Percentiles rank a stretch among this genome's conserved stretches.
Conservation (phyloP, 2,329 filamentous ascomycete species). For the Cordyceps pruinosa region DNA sequence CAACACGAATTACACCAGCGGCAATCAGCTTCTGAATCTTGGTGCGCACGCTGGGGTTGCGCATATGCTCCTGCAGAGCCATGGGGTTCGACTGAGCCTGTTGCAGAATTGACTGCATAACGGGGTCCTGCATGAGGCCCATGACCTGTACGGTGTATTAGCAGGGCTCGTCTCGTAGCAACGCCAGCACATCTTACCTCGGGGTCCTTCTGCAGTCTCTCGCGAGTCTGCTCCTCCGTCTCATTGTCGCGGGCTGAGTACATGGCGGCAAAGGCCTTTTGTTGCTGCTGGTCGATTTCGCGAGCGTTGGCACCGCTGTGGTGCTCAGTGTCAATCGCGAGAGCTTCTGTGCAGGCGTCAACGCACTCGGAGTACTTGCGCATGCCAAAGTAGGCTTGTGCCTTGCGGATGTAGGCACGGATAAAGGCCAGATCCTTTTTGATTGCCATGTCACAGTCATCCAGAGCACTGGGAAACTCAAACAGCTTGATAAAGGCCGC, state of each 20-base stretch:
- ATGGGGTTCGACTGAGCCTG: slow-evolving; percentile 91
- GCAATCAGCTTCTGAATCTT: slow-evolving; percentile 95
- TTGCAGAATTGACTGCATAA: slow-evolving; percentile 96
- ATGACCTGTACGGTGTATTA: slow-evolving; percentile 56
- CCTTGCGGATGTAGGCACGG: slow-evolving; percentile 92
- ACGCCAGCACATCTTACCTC: slow-evolving; percentile 56
- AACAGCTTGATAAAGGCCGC: slow-evolving; percentile 96
- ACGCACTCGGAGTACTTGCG: slow-evolving; percentile 94
- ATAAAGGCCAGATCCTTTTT: slow-evolving; percentile 89
- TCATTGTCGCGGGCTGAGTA: slow-evolving; percentile 88
- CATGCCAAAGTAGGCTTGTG: slow-evolving; percentile 93
- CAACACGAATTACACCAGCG: slow-evolving; percentile 82
- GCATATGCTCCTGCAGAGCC: slow-evolving; percentile 94
- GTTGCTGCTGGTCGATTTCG: slow-evolving; percentile 89
- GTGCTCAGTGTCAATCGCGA: slow-evolving; percentile 63
- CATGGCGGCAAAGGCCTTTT: slow-evolving; percentile 87
- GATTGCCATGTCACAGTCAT: slow-evolving; percentile 88
- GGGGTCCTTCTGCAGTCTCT: slow-evolving; percentile 82
- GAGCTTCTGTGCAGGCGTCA: slow-evolving; percentile 79
- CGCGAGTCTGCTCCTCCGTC: slow-evolving; percentile 90
- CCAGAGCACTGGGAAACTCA: slow-evolving; percentile 85
- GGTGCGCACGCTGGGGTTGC: slow-evolving; percentile 73
- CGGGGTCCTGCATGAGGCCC: slow-evolving; percentile 84
- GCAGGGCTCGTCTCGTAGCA: slow-evolving; percentile 7
- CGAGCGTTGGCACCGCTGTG: slow-evolving; percentile 69